Evolutionary conservation across 768 basidiomycete genomes (phyloP), one percentile per base, ranked within the genome.

Genomic region (Podaxis pistillaris): DNA sequence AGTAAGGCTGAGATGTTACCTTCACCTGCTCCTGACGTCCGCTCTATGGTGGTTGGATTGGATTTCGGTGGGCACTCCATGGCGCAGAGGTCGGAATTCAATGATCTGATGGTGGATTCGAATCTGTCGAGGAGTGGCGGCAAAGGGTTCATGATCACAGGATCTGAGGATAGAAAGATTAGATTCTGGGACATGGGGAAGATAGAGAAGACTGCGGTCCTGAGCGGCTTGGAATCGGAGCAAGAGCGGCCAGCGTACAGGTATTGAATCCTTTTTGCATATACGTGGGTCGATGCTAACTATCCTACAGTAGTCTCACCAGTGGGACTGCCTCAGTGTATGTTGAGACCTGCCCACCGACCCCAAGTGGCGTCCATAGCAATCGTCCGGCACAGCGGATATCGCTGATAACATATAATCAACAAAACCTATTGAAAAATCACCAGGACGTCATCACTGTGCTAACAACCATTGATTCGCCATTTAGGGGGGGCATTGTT

Each of bases 391-490:
- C 88, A 1, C 88, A 91, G 69, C 81, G 91, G 26, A 90, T 90
- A 71, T 89, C 86, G 17, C 74, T 93, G 66, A 89, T 94, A 59
- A 88, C 87, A 13, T 84, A 90, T 55, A 90, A 87, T 70, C 93
- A 96, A 69, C 89, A 95, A 70, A 89, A 88, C 58, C 78, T 97
- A 22, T 78, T 98, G 36, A 89, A 87, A 71, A 83, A 90, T 5
- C 97, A 98, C 70, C 93, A 94, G 67, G 96, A 98, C 70, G 86
- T 94, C 1, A 86, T 98, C 19, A 94, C 91, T 4, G 87, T 91
- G 1, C 74, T 99, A 38, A 87, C 86, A 0, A 91, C 90, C 65
- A 87, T 99, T 58, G 94, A 97, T 66, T 89, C 95, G 0, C 94
- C 96, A 1, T 98, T 98, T 75, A 84, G 92, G 59, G 94, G 94